These are phyloP conservation scores for Schrenkiella parvula DNA, from an alignment of 345 rosid genomes.

Conservation along the genomic window DNA sequence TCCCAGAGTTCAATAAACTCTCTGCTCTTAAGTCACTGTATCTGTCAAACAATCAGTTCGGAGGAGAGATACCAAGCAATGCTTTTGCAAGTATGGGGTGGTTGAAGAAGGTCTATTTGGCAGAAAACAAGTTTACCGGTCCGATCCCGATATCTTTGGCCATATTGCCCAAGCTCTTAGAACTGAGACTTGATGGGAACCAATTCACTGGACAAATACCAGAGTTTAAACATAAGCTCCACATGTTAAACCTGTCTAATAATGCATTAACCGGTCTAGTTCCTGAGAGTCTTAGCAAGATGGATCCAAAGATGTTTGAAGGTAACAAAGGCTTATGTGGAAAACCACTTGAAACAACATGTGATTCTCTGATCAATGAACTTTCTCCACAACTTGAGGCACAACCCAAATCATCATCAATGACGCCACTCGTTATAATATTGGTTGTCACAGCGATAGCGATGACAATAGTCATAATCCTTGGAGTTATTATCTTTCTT, in stretches of 20 bases:
- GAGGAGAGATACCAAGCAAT: conserved; percentile 53
- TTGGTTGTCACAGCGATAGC: conserved; percentile 16
- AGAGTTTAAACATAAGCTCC: conserved; percentile 37
- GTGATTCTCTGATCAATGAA: conserved; percentile 11
- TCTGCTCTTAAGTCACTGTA: conserved; percentile 46
- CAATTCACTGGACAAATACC: conserved; percentile 61
- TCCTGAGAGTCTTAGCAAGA: conserved; percentile 42
- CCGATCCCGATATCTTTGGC: conserved; percentile 58
- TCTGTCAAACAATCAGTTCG: conserved; percentile 58
- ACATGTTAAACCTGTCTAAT: conserved; percentile 48
- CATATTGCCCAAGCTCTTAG: conserved; percentile 48
- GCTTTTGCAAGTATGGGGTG: conserved; percentile 57
- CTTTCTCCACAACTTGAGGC: conserved; percentile 7
- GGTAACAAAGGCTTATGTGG: conserved; percentile 78
- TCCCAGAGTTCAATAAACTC: conserved; percentile 57
- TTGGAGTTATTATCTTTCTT: conserved; percentile 9
- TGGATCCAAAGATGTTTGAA: conserved; percentile 42
- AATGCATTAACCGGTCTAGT: conserved; percentile 61
- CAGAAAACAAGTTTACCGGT: conserved; percentile 56
- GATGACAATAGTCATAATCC: conserved; percentile 17
- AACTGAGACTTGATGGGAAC: conserved; percentile 60
- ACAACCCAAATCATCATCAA: neutral
- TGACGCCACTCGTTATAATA: conserved; percentile 12
- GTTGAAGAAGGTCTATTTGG: conserved; percentile 57
- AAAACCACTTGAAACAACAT: conserved; percentile 40